Conservation (phyloP, 2,329 filamentous ascomycete genomes). For the Colletotrichum eremochloae region DNA sequence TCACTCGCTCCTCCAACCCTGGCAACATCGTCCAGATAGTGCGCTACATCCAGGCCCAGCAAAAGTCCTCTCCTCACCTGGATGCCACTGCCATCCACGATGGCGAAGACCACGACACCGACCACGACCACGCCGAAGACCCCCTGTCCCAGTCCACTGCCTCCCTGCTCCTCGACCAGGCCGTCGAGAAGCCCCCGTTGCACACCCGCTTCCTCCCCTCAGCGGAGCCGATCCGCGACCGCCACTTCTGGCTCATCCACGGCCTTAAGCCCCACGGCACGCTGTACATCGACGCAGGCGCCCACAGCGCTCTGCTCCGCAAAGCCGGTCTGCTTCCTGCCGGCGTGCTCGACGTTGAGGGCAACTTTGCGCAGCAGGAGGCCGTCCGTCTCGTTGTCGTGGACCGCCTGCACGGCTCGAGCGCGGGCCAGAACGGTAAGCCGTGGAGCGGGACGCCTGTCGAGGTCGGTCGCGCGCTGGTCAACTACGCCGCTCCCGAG, state of each 20-base stretch:
- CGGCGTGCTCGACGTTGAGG: conserved; percentile 91
- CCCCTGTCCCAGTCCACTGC: conserved; percentile 56
- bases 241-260: conserved; percentile 97
- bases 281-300: conserved; percentile 92
- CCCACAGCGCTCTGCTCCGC: conserved; percentile 81
- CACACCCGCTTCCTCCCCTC: conserved; percentile 96
- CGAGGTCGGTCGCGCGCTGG: conserved; percentile 89
- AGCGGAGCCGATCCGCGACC: conserved; percentile 86
- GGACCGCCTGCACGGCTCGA: conserved; percentile 63
- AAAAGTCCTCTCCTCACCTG: conserved; percentile 45
- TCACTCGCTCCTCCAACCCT: conserved; percentile 92
- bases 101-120: conserved; percentile 40
- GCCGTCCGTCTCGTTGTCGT: conserved; percentile 89
- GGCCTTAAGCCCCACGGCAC: conserved; percentile 91
- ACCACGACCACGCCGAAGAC: conserved; percentile 51
- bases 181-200: conserved; percentile 68
- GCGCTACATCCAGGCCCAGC: conserved; percentile 76
- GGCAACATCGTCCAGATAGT: conserved; percentile 93
- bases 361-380: conserved; percentile 91
- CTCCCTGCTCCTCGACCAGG: conserved; percentile 56
- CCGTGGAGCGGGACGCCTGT: conserved; percentile 65
- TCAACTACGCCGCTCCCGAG: conserved; percentile 92
- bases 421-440: conserved; percentile 54
- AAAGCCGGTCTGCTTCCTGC: conserved; percentile 92
- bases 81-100: conserved; percentile 35